Evolutionary conservation across 1,284 basidiomycete species (phyloP).

Genomic region (Omphalotus olearius): DNA sequence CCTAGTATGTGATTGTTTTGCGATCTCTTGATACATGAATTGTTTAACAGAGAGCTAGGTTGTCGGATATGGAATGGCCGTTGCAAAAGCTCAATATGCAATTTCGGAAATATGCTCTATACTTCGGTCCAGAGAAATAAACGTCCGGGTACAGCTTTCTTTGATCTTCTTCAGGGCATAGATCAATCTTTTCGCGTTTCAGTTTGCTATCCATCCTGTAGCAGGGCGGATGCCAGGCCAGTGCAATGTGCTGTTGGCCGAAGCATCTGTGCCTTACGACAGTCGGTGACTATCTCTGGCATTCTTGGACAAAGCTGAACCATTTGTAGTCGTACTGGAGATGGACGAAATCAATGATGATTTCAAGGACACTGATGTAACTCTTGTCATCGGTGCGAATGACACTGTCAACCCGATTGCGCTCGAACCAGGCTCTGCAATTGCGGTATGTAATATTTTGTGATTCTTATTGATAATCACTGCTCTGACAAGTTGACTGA

Average conservation of each 20-base stretch:
- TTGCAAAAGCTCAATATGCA: slow-evolving; percentile 84
- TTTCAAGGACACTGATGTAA: slow-evolving; percentile 79
- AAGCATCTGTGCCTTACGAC: slow-evolving; percentile 86
- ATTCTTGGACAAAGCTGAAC: background rate
- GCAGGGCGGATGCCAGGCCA: slow-evolving; percentile 81
- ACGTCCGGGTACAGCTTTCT: slow-evolving; percentile 49
- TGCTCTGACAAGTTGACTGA: background rate
- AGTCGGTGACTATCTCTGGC: slow-evolving; percentile 42
- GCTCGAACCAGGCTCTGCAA: slow-evolving; percentile 78
- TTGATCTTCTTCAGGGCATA: slow-evolving; percentile 8
- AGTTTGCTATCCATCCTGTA: slow-evolving; percentile 63
- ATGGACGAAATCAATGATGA: slow-evolving; percentile 93
- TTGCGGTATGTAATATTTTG: slow-evolving; percentile 45
- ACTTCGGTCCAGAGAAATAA: slow-evolving; percentile 67
- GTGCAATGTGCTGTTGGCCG: slow-evolving; percentile 83
- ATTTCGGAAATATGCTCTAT: slow-evolving; percentile 77
- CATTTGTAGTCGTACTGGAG: slow-evolving; percentile 67
- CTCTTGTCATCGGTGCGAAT: slow-evolving; percentile 84
- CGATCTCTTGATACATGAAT: background rate
- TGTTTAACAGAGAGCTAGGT: slow-evolving; percentile 7
- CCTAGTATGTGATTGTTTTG: slow-evolving; percentile 42
- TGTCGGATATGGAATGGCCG: slow-evolving; percentile 84
- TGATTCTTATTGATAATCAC: background rate
- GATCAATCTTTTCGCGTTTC: background rate
- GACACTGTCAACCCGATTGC: slow-evolving; percentile 89